Percentiles rank a stretch among this genome's conserved stretches.
These are phyloP conservation scores for Juglanconis juglandina DNA, from an alignment of 2,329 filamentous ascomycete species.

Conservation along the genomic window DNA sequence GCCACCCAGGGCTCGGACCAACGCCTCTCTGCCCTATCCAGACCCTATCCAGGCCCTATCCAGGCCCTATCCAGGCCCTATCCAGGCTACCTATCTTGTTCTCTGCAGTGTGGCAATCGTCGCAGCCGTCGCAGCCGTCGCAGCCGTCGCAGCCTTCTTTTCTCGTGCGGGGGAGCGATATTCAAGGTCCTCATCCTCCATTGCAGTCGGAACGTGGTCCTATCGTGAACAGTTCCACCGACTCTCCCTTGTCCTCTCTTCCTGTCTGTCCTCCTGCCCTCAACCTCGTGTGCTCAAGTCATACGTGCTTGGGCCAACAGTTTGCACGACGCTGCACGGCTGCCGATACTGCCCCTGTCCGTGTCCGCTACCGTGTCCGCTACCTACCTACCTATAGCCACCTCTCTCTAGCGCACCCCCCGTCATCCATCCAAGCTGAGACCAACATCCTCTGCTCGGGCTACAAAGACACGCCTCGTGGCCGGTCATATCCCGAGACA, in stretches of 20 bases:
- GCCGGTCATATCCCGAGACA: conserved; percentile 18
- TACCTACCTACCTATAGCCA: not conserved
- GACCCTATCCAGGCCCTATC: too few relatives aligned
- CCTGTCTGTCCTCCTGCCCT: not conserved
- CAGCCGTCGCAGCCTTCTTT: not conserved
- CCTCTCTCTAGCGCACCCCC: not conserved
- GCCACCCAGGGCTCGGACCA: too few relatives aligned
- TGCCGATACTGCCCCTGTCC: not conserved
- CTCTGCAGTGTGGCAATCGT: not conserved
- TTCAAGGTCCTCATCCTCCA: not conserved
- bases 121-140: not conserved
- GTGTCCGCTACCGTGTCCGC: not conserved
- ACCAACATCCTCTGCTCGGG: not conserved
- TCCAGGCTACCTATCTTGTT: not conserved
- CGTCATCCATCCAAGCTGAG: not conserved
- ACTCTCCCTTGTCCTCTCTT: not conserved
- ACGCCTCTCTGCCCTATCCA: not conserved
- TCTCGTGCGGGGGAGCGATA: not conserved
- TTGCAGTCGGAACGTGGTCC: not conserved
- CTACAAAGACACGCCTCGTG: conserved; percentile 17
- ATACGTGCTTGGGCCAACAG: not conserved
- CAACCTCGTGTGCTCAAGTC: not conserved
- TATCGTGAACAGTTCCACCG: conserved; percentile 3
- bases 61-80: not conserved
- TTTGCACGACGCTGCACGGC: not conserved